Evolutionary conservation across 2,329 filamentous ascomycete species (phyloP), one percentile per base, ranked within the genome.

Genomic region (Fusarium gaditjirri): DNA sequence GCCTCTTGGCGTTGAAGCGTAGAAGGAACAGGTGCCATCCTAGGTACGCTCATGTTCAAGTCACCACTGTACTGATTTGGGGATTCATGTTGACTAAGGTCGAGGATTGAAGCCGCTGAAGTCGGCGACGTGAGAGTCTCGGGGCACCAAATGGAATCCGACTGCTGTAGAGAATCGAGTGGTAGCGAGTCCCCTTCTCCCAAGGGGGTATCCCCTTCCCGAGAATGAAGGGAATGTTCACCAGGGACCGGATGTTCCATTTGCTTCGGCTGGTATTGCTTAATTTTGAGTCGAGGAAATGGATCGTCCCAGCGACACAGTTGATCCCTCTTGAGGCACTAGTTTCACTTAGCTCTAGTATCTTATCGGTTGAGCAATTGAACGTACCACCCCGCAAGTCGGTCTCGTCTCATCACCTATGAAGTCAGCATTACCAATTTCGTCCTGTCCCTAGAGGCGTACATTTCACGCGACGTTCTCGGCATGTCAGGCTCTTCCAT

Each of bases 391-490:
- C 19, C 29, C 36, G 27, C 59, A 62, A 23, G 8, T 47, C 11
- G 59, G 59, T 11, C n/a, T 62, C 41, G 35, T 31, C 29, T 62
- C 59, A 21, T 62, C 59, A 47, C 59, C 59, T 62, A 12, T 10
- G 6, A 36, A 46, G 36, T 62, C 52, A 58, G 52, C 16, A 49
- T 39, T 3, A 8, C 9, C 8, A 49, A 41, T 4, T 19, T 35
- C 14, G 5, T 7, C 5, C 14, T n/a, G 0, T 31, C 11, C 11
- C 8, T 10, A 8, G 8, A 36, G 19, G 3, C 59, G 16, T 42
- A 62, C 59, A 62, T 57, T 62, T 62, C 14, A 62, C 42, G 12
- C 35, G 59, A 11, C 59, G 59, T 31, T 62, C 52, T 31, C 59
- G 59, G 36, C 59, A 62, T 33, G 59, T 62, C 9, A 62, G 25